phyloP scores from a whole-genome alignment of 1,284 basidiomycete species.

The Rhodofomes roseus region DNA sequence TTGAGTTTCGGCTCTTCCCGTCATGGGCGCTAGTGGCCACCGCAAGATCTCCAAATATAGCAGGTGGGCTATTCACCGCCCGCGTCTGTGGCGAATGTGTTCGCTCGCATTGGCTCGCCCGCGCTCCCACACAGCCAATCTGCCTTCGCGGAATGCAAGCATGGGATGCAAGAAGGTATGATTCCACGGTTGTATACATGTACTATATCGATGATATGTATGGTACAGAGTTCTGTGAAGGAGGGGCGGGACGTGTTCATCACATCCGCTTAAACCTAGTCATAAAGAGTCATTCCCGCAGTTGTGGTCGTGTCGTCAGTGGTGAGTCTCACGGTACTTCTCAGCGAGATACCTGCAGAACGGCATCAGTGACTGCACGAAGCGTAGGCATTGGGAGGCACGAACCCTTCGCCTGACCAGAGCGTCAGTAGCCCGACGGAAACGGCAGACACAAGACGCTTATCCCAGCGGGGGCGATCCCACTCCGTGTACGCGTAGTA shows the following conservation, averaged over 20 bases:
- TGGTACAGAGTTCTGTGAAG: background rate
- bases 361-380: background rate
- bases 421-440: slow-evolving; percentile 63
- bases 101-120: background rate
- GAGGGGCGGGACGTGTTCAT: background rate
- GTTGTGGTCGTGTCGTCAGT: slow-evolving; percentile 3
- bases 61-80: background rate
- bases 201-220: background rate
- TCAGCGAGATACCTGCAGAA: slow-evolving; percentile 29
- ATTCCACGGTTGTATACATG: background rate
- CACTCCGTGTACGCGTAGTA: slow-evolving; percentile 72
- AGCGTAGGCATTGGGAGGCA: background rate
- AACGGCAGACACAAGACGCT: slow-evolving; percentile 58
- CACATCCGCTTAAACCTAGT: background rate
- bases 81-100: background rate
- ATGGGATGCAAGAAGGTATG: background rate
- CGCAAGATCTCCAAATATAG: background rate
- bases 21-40: background rate
- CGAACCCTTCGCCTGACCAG: slow-evolving; percentile 71
- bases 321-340: slow-evolving; percentile 21
- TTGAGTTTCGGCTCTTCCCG: slow-evolving; percentile 11
- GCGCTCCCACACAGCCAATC: slow-evolving; percentile 44
- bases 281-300: background rate
- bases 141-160: slow-evolving; percentile 80
- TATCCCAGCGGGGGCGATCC: slow-evolving; percentile 68